A percentile compares a stretch with the other conserved stretches of the same genome.
Evolutionary conservation across 1,284 basidiomycete species (phyloP).

Genomic region (Schizopora paradoxa): DNA sequence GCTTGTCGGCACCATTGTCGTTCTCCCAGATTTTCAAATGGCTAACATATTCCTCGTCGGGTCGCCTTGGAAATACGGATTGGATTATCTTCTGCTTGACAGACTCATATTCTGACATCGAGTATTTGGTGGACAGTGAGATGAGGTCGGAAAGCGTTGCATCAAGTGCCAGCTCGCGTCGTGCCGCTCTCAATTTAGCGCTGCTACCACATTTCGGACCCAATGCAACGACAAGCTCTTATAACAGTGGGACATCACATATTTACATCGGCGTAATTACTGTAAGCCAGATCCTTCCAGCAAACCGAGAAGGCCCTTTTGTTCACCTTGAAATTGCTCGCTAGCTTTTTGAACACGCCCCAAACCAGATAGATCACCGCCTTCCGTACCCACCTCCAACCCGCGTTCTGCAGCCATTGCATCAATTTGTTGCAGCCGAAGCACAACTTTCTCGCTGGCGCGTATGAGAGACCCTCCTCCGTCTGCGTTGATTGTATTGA

Average conservation of each 20-base stretch:
- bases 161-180: not conserved
- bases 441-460: slow-evolving; percentile 44
- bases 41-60: slow-evolving; percentile 75
- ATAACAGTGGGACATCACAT: not conserved
- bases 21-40: slow-evolving; percentile 89
- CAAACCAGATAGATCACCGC: slow-evolving; percentile 40
- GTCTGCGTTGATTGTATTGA: slow-evolving; percentile 30
- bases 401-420: slow-evolving; percentile 38
- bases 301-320: slow-evolving; percentile 38
- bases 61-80: slow-evolving; percentile 75
- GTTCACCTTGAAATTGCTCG: slow-evolving; percentile 27
- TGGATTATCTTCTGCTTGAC: slow-evolving; percentile 66
- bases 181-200: not conserved
- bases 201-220: not conserved
- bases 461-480: slow-evolving; percentile 28
- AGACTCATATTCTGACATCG: slow-evolving; percentile 53
- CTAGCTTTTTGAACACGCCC: slow-evolving; percentile 47
- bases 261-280: not conserved
- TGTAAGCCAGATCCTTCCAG: slow-evolving; percentile 38
- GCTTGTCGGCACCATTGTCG: slow-evolving; percentile 55
- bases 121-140: not conserved
- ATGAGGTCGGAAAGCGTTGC: not conserved
- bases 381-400: slow-evolving; percentile 37
- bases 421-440: slow-evolving; percentile 48
- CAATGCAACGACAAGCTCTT: not conserved